phyloP scores from a whole-genome alignment of 179 eudicot species.

The Drosera spatulata region DNA sequence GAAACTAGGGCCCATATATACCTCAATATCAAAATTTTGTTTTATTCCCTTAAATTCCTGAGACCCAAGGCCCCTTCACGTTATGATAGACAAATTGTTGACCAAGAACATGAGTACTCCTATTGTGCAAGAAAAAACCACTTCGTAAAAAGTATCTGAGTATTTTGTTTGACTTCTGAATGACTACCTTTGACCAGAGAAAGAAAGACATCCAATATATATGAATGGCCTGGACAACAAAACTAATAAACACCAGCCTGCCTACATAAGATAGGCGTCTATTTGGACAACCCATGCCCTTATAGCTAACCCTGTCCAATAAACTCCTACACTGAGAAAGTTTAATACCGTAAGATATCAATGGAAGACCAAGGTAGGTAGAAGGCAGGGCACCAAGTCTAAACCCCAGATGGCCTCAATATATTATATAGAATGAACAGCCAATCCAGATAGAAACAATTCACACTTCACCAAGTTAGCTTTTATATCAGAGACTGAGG shows the following conservation, averaged over 20 bases:
- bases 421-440: neutral
- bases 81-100: neutral
- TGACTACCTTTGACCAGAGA: neutral
- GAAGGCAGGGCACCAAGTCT: neutral
- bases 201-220: neutral
- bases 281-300: too few relatives aligned
- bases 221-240: neutral
- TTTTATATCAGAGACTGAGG: neutral
- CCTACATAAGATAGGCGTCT: neutral
- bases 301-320: too few relatives aligned
- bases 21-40: neutral
- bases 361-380: neutral
- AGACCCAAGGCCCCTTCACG: neutral
- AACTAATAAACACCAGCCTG: neutral
- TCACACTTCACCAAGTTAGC: neutral
- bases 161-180: neutral
- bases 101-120: neutral
- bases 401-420: too few relatives aligned
- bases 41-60: neutral
- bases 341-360: too few relatives aligned
- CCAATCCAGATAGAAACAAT: neutral
- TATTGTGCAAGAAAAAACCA: too few relatives aligned
- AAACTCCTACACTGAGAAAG: too few relatives aligned
- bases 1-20: neutral
- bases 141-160: neutral